Percentiles rank a stretch among this genome's conserved stretches.
These are phyloP conservation scores for Scheffersomyces cryptocercus DNA, from an alignment of 1,139 yeast species.

Conservation along the genomic window DNA sequence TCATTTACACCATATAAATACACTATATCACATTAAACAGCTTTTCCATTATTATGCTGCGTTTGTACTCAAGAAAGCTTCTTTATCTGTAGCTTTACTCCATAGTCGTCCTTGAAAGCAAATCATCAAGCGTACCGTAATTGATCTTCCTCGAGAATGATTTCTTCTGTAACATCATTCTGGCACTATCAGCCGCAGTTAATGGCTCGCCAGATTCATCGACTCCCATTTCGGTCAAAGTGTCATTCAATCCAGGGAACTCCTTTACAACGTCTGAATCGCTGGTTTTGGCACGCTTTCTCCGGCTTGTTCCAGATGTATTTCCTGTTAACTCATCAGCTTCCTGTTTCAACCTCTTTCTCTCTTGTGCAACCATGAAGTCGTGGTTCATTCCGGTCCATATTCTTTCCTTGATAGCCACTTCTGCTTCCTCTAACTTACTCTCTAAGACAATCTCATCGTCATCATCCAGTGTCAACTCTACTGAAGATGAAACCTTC, in stretches of 20 bases:
- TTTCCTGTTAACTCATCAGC: slow-evolving; percentile 85
- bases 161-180: slow-evolving; percentile 65
- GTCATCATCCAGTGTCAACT: slow-evolving; percentile 63
- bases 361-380: slow-evolving; percentile 81
- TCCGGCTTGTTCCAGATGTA: slow-evolving; percentile 49
- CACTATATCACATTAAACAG: too few relatives aligned
- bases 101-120: slow-evolving; percentile 37
- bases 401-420: slow-evolving; percentile 66
- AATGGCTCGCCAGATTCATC: slow-evolving; percentile 48
- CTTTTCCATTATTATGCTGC: too few relatives aligned
- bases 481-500: slow-evolving; percentile 60
- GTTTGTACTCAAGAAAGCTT: too few relatives aligned
- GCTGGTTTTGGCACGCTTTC: slow-evolving; percentile 34
- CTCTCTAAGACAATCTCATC: slow-evolving; percentile 66
- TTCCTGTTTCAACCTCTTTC: slow-evolving; percentile 77
- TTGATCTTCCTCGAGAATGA: slow-evolving; percentile 85
- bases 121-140: slow-evolving; percentile 70
- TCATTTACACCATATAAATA: too few relatives aligned
- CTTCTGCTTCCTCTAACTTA: slow-evolving; percentile 67
- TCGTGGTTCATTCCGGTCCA: slow-evolving; percentile 93
- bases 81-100: background rate
- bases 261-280: slow-evolving; percentile 9
- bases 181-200: slow-evolving; percentile 74
- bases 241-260: slow-evolving; percentile 37
- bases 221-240: slow-evolving; percentile 40